Percentiles rank a stretch among this genome's conserved stretches.
Evolutionary conservation across 2,329 filamentous ascomycete species (phyloP).

Genomic region (Aureobasidium sp.): DNA sequence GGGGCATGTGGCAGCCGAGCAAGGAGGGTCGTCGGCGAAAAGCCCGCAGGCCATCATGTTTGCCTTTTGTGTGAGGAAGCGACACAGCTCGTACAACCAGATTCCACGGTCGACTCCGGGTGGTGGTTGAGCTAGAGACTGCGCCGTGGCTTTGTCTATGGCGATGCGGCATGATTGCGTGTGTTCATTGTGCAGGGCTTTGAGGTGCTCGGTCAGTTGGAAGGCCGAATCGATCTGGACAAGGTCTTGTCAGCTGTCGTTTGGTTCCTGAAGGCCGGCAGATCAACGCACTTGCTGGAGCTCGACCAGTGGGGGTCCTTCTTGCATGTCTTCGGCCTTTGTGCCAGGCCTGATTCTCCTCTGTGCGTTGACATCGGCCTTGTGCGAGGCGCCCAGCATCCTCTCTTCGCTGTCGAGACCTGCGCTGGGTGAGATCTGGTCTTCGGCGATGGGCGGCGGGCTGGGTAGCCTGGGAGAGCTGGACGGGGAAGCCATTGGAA

Average conservation of each 20-base stretch:
- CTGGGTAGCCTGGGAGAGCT: conserved; percentile 89
- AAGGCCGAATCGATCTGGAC: conserved; percentile 88
- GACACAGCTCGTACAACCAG: conserved; percentile 97
- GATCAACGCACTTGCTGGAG: conserved; percentile 59
- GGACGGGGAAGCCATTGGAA: conserved; percentile 42
- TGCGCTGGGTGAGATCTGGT: conserved; percentile 72
- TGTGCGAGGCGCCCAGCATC: conserved; percentile 47
- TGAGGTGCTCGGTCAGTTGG: conserved; percentile 93
- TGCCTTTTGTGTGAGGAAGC: conserved; percentile 89
- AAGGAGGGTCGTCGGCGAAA: conserved; percentile 82
- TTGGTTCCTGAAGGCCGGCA: neutral
- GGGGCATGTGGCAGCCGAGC: conserved; percentile 80
- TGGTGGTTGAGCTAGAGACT: conserved; percentile 69
- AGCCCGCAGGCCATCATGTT: conserved; percentile 89
- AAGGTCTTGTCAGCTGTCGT: conserved; percentile 3
- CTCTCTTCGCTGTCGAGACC: conserved; percentile 52
- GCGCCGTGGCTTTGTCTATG: conserved; percentile 67
- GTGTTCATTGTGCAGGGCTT: conserved; percentile 66
- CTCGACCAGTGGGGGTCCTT: conserved; percentile 80
- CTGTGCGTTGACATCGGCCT: conserved; percentile 59
- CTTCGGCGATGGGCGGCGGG: conserved; percentile 88
- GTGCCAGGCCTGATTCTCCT: conserved; percentile 88
- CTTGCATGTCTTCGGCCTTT: conserved; percentile 84
- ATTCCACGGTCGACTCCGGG: conserved; percentile 74
- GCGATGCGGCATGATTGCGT: conserved; percentile 58